phyloP scores from a whole-genome alignment of 2,329 filamentous ascomycete genomes.

The Knoxdaviesia proteae region DNA sequence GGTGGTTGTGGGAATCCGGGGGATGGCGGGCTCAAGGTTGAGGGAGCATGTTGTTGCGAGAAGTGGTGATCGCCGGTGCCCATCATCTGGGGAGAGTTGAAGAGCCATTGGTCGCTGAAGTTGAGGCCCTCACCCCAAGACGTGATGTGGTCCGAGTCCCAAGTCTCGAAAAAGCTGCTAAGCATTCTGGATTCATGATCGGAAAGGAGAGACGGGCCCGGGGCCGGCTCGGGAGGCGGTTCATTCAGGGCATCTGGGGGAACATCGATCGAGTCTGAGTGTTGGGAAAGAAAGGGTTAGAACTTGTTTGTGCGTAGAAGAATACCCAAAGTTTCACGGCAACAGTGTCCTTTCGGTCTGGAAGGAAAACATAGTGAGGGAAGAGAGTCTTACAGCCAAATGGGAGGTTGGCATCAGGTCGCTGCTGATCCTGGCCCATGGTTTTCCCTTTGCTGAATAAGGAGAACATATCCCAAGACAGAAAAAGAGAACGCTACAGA shows the following conservation, averaged over 20 bases:
- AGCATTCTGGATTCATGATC: slow-evolving; percentile 39
- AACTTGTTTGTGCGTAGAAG: too few species aligned
- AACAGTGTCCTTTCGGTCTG: too few species aligned
- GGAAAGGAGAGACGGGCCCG: slow-evolving; percentile 43
- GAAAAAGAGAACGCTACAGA: too few species aligned
- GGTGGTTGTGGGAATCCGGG: too few species aligned
- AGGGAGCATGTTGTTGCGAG: too few species aligned
- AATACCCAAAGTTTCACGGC: too few species aligned
- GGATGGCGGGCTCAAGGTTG: too few species aligned
- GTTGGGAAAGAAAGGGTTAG: not conserved
- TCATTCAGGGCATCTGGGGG: slow-evolving; percentile 20
- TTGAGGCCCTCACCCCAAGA: slow-evolving; percentile 29
- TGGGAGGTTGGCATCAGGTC: slow-evolving; percentile 18
- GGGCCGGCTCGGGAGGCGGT: slow-evolving; percentile 37
- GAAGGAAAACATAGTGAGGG: slow-evolving; percentile 3
- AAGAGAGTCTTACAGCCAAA: slow-evolving; percentile 42
- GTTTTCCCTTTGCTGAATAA: too few species aligned
- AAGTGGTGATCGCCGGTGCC: slow-evolving; percentile 19
- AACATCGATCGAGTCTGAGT: not conserved
- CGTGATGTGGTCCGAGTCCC: slow-evolving; percentile 28
- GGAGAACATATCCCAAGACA: too few species aligned
- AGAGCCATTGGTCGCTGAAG: slow-evolving; percentile 30
- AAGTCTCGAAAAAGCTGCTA: slow-evolving; percentile 33
- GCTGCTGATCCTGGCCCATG: too few species aligned
- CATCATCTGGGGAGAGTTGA: slow-evolving; percentile 43